Percentiles rank a stretch among this genome's conserved stretches.
phyloP scores from a whole-genome alignment of 345 rosid species.

The Citrus cavaleriei region DNA sequence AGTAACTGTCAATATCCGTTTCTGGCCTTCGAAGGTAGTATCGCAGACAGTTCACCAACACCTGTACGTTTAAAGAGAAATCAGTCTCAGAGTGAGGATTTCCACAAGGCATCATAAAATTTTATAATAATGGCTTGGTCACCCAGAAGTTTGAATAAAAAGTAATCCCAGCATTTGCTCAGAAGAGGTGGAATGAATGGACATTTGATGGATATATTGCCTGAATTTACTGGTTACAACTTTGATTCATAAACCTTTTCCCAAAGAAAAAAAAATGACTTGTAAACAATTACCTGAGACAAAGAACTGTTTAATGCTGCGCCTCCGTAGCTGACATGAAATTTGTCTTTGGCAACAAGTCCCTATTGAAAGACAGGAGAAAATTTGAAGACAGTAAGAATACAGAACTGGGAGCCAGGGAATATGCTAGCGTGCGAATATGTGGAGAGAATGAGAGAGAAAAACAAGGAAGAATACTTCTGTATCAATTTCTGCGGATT shows the following conservation, averaged over 20 bases:
- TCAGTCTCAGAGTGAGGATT: not conserved
- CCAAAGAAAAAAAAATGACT: too few species aligned
- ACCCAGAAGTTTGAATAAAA: not conserved
- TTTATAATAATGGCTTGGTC: not conserved
- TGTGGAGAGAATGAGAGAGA: not conserved
- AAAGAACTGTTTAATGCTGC: conserved; percentile 66
- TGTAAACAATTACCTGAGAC: conserved; percentile 54
- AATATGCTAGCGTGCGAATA: not conserved
- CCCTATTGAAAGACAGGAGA: conserved; percentile 44
- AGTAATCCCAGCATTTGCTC: not conserved
- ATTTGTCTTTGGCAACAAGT: conserved; percentile 85
- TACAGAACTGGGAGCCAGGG: not conserved
- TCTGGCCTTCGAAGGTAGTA: conserved; percentile 94
- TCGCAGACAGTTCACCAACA: conserved; percentile 71
- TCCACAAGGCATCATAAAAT: not conserved
- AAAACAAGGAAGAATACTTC: conserved; percentile 42
- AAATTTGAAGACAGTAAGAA: not conserved
- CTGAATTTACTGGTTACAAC: too few species aligned
- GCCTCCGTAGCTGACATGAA: conserved; percentile 94
- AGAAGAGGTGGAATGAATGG: not conserved
- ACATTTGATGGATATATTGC: not conserved
- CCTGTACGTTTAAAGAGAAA: conserved; percentile 40
- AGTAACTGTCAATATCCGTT: conserved; percentile 83
- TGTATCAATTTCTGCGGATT: conserved; percentile 94
- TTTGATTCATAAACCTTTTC: not conserved